A percentile compares a stretch with the other conserved stretches of the same genome.
These are phyloP conservation scores for Curvularia sp. DNA, from an alignment of 2,329 filamentous ascomycete genomes.

Conservation along the genomic window DNA sequence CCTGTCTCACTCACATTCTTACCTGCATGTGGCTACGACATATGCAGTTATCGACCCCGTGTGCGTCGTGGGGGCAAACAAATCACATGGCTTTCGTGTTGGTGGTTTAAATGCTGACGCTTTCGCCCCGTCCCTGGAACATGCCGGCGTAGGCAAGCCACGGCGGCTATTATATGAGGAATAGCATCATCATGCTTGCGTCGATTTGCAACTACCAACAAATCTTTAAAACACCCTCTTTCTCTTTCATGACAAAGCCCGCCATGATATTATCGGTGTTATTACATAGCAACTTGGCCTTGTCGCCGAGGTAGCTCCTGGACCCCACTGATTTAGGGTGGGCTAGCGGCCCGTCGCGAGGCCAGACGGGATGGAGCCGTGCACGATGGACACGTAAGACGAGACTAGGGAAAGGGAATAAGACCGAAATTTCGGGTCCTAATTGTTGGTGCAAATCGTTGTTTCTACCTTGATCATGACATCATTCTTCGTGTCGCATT, in stretches of 20 bases:
- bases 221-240: neutral
- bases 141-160: slow-evolving; percentile 11
- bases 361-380: neutral
- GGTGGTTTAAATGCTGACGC: slow-evolving; percentile 22
- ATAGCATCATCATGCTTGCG: neutral
- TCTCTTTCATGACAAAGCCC: neutral
- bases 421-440: neutral
- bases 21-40: slow-evolving; percentile 11
- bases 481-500: neutral
- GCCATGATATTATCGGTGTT: neutral
- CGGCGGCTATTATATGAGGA: slow-evolving; percentile 11
- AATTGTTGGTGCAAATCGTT: neutral
- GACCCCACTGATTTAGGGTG: slow-evolving; percentile 1
- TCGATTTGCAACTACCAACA: neutral
- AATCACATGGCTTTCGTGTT: slow-evolving; percentile 11
- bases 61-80: slow-evolving; percentile 4
- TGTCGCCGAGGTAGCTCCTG: slow-evolving; percentile 1
- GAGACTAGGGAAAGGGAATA: neutral
- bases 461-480: neutral
- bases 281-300: neutral
- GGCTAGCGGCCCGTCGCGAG: slow-evolving; percentile 4
- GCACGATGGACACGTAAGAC: slow-evolving; percentile 2
- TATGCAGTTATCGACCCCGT: slow-evolving; percentile 4
- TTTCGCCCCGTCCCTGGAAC: slow-evolving; percentile 10
- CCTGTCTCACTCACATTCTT: slow-evolving; percentile 12